Evolutionary conservation across 495 filamentous ascomycete genomes (phyloP).

Genomic region (Trichoderma reesei): DNA sequence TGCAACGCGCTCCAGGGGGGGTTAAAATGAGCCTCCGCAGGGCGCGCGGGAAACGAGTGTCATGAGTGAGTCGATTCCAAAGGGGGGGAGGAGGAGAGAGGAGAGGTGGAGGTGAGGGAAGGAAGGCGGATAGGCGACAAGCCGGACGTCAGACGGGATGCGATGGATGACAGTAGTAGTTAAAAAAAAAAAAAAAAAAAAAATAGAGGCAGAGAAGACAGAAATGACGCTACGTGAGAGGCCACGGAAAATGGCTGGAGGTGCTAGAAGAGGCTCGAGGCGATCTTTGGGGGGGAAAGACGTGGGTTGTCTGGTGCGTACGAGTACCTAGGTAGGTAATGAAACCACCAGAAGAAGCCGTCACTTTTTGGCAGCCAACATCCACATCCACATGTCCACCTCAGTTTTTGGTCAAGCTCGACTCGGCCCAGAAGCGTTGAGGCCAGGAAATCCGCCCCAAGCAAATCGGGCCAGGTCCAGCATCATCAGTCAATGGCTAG

Average conservation of each 20-base stretch:
- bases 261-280: too few species aligned
- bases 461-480: neutral
- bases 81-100: neutral
- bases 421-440: neutral
- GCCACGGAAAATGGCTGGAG: too few species aligned
- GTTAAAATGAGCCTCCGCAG: constrained; percentile 9
- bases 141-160: neutral
- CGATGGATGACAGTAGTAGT: neutral
- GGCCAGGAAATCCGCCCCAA: neutral
- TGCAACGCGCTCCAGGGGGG: constrained; percentile 6
- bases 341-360: neutral
- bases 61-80: constrained; percentile 8
- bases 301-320: too few species aligned
- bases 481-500: constrained; percentile 5
- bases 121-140: neutral
- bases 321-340: too few species aligned
- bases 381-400: too few species aligned
- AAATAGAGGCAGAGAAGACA: neutral
- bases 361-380: too few species aligned
- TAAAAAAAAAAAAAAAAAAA: too few species aligned
- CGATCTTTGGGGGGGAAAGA: neutral
- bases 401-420: too few species aligned
- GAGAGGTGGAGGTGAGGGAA: neutral
- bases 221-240: neutral
- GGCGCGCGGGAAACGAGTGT: constrained; percentile 4